Conservation (phyloP, 805 yeast species). For the Candida pini region DNA sequence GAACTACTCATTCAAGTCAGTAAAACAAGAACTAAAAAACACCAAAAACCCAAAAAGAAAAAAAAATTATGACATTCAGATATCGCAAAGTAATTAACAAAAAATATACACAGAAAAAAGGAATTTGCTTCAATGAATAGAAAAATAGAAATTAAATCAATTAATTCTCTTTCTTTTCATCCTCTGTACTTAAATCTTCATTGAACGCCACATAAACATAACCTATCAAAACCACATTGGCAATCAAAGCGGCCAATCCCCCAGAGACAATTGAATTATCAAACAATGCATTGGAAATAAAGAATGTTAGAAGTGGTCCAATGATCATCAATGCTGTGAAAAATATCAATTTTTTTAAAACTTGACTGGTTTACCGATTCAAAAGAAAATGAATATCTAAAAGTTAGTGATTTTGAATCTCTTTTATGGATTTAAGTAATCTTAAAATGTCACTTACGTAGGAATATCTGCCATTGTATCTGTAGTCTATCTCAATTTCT, state of each 20-base stretch:
- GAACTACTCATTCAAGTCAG: too few relatives aligned
- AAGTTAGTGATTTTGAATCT: too few relatives aligned
- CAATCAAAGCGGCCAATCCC: conserved; percentile 72
- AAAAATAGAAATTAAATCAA: too few relatives aligned
- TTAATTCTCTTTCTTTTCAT: conserved; percentile 31
- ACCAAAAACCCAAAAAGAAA: too few relatives aligned
- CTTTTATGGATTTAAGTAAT: too few relatives aligned
- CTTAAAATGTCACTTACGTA: conserved; percentile 30
- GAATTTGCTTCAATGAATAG: too few relatives aligned
- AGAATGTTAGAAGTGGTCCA: conserved; percentile 61
- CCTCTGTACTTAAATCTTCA: conserved; percentile 44
- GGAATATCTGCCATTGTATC: conserved; percentile 32
- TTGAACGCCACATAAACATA: conserved; percentile 70
- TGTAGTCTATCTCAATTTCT: too few relatives aligned
- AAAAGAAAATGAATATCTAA: too few relatives aligned
- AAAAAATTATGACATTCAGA: too few relatives aligned
- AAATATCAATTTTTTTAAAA: conserved; percentile 60
- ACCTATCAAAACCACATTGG: conserved; percentile 68
- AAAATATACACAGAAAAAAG: too few relatives aligned
- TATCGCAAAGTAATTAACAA: too few relatives aligned
- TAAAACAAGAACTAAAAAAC: too few relatives aligned
- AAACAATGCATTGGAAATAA: conserved; percentile 27
- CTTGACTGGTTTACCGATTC: conserved; percentile 53
- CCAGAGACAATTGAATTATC: conserved; percentile 65
- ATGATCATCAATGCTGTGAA: conserved; percentile 75